phyloP scores from a whole-genome alignment of 163 green algal genomes.

The Dunaliella salina region DNA sequence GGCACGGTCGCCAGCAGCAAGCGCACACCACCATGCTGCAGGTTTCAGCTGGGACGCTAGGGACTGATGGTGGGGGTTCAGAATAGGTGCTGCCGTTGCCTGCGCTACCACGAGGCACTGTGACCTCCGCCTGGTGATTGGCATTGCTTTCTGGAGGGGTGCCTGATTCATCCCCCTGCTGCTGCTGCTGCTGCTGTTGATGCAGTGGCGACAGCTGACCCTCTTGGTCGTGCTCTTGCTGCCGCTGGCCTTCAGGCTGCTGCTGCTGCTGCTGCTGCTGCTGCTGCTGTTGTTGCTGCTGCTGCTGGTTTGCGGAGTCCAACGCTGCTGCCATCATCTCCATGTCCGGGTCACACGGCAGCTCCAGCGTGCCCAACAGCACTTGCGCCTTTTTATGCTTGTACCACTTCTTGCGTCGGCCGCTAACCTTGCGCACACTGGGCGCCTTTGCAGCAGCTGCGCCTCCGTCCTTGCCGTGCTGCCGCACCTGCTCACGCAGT shows the following conservation, averaged over 20 bases:
- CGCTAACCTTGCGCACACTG: not conserved
- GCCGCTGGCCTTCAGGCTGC: not conserved
- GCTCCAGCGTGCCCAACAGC: not conserved
- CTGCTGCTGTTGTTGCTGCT: not conserved
- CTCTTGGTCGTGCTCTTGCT: too few relatives aligned
- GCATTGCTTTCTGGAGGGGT: not conserved
- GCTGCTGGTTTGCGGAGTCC: too few relatives aligned
- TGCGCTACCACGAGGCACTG: not conserved
- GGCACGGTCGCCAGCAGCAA: not conserved
- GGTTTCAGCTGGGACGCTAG: not conserved
- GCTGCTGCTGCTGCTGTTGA: not conserved
- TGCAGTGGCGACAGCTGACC: too few relatives aligned
- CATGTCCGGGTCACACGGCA: not conserved
- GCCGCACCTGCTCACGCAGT: not conserved
- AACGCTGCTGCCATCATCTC: too few relatives aligned
- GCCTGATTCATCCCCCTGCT: too few relatives aligned
- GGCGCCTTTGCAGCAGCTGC: not conserved
- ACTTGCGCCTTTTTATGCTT: not conserved
- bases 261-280: not conserved
- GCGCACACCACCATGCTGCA: not conserved
- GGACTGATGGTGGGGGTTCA: not conserved
- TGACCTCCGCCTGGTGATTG: not conserved
- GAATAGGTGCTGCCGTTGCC: not conserved
- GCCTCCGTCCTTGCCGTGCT: not conserved
- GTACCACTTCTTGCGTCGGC: not conserved